Percentiles rank a stretch among this genome's conserved stretches.
Conservation (phyloP, 176 grass and related monocot genomes). For the Triticum monococcum region DNA sequence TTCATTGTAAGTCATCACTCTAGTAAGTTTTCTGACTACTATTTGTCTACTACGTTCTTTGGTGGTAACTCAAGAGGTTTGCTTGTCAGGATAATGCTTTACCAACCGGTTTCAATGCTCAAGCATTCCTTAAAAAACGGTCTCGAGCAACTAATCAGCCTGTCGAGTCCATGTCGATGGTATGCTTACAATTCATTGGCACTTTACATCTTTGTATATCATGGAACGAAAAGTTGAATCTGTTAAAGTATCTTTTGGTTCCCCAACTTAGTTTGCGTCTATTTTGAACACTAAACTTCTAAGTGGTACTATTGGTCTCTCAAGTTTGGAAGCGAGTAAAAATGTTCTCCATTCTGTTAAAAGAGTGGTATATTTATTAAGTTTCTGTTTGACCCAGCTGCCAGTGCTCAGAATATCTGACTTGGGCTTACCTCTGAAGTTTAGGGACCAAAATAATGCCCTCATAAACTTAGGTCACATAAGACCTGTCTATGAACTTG, state of each 20-base stretch:
- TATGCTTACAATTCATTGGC: conserved; percentile 43
- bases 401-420: not conserved
- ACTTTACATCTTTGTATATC: conserved; percentile 18
- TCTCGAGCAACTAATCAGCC: conserved; percentile 81
- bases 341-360: not conserved
- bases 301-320: no score
- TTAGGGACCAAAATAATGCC: conserved; percentile 23
- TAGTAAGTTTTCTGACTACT: conserved; percentile 25
- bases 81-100: conserved; percentile 75
- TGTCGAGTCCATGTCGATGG: conserved; percentile 94
- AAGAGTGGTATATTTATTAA: not conserved
- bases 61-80: not conserved
- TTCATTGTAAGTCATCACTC: conserved; percentile 85
- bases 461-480: not conserved
- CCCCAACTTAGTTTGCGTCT: conserved; percentile 12
- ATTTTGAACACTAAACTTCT: not conserved
- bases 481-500: not conserved
- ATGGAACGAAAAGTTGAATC: not conserved
- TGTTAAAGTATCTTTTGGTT: conserved; percentile 29
- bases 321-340: not conserved
- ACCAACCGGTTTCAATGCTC: conserved; percentile 89
- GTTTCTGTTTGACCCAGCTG: not conserved
- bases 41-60: conserved; percentile 19
- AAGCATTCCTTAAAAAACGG: conserved; percentile 99
- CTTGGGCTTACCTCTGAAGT: conserved; percentile 1